These are phyloP conservation scores for Eucalyptus tenuipes DNA, from an alignment of 345 rosid genomes.

Conservation along the genomic window DNA sequence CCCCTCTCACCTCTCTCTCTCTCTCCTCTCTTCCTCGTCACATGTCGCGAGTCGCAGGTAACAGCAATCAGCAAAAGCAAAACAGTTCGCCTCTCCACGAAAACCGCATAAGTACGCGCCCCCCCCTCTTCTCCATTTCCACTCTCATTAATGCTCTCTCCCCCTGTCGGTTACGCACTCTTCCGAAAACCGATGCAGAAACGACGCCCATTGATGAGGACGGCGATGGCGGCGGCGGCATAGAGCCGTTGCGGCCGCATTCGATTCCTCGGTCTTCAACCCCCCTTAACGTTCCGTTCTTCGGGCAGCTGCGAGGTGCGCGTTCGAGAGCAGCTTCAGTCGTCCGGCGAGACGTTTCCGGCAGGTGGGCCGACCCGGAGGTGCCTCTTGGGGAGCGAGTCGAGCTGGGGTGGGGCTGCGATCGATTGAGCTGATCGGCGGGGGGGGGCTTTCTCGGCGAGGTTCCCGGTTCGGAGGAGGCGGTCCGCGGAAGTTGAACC, in stretches of 20 bases:
- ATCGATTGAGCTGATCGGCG: neutral
- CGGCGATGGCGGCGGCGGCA: neutral
- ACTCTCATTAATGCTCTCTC: neutral
- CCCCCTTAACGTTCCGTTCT: neutral
- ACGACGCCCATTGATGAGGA: neutral
- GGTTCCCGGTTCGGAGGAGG: neutral
- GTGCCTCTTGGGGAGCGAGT: neutral
- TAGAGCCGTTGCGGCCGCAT: neutral
- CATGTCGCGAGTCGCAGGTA: neutral
- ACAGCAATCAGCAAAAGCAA: neutral
- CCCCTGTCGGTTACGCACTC: neutral
- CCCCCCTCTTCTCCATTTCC: neutral
- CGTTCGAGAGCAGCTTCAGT: neutral
- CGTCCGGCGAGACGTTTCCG: neutral
- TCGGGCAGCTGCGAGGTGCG: neutral
- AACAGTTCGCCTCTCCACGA: neutral
- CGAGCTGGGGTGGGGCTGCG: neutral
- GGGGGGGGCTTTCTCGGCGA: neutral
- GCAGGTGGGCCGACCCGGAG: neutral
- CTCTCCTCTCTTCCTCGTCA: neutral
- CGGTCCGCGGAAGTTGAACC: neutral
- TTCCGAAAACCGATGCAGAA: neutral
- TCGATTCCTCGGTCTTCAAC: neutral
- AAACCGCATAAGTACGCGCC: neutral
- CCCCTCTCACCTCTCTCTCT: neutral